phyloP scores from a whole-genome alignment of 768 basidiomycete genomes.

The Lactarius akahatsu region DNA sequence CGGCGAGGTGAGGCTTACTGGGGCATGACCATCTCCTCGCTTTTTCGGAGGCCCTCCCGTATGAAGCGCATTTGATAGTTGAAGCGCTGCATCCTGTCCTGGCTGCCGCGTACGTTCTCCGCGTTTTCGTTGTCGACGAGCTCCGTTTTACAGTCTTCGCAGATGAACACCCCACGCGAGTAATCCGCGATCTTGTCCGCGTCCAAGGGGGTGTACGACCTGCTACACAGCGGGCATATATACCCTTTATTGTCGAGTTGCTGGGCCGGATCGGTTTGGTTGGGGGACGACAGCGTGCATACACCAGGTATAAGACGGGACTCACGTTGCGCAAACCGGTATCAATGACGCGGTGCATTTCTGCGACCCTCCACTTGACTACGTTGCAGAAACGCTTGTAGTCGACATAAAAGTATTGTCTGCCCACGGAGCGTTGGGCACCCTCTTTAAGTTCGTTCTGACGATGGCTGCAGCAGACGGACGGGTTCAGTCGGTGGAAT shows the following conservation, averaged over 20 bases:
- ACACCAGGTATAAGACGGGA: neutral
- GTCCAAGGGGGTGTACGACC: conserved; percentile 82
- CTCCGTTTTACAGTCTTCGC: conserved; percentile 86
- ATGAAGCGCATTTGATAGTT: conserved; percentile 89
- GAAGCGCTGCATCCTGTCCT: conserved; percentile 95
- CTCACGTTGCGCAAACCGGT: conserved; percentile 83
- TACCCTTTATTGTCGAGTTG: conserved; percentile 98
- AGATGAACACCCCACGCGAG: conserved; percentile 61
- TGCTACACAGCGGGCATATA: conserved; percentile 85
- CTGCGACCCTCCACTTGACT: conserved; percentile 94
- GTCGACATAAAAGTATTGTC: conserved; percentile 96
- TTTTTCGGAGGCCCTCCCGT: conserved; percentile 82
- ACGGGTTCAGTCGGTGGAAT: neutral
- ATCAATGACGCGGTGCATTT: conserved; percentile 89
- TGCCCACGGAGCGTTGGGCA: conserved; percentile 80
- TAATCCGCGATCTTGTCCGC: conserved; percentile 82
- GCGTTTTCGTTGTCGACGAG: conserved; percentile 90
- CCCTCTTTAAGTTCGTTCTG: conserved; percentile 92
- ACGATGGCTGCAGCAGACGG: conserved; percentile 58
- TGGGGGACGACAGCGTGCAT: neutral
- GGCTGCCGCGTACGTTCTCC: conserved; percentile 77
- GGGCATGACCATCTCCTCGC: conserved; percentile 83
- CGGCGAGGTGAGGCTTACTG: conserved; percentile 49
- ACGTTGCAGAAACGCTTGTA: conserved; percentile 96
- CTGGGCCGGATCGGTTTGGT: conserved; percentile 41